Base-by-base conservation (phyloP, 257 asterid genomes). In the Linaria vulgaris region DNA sequence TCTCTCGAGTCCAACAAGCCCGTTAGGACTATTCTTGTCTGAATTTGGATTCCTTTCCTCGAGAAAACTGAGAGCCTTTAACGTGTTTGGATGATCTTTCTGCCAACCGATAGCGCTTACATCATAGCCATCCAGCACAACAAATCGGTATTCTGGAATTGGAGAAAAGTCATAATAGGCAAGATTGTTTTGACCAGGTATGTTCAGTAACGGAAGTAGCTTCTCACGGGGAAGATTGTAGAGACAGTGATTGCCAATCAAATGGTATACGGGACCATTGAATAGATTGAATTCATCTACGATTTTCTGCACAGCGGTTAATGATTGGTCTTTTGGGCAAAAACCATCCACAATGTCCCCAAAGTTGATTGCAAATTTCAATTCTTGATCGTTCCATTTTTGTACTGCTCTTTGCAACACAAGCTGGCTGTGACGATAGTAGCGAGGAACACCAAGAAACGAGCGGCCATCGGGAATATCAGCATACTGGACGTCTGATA, bases 191-290 rank as follows among this genome's bases (percentile, higher is more conserved):
- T 19, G 53, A 13, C 79, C 63, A 10, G 74, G 77, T 70, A 94
- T 85, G 69, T 82, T 82, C 71, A 94, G 60, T 20, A 87, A 24
- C 6, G 96, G 97, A 63, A 87, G 95, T 66, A 94, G 52, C 15
- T 77, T 69, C 46, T 87, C 94, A 13, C 97, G 95, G 51, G 97
- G 95, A 71, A 94, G 95, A 77, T 94, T 94, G 78, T 94, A 94
- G 24, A 94, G 96, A 76, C 97, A 87, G 71, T 94, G 99, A 30
- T 90, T 94, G 23, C 99, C 99, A 49, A 90, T 94, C 94, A 90
- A 81, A 88, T 94, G 97, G 72, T 84, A 81, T 13, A 79, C 87
- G 0, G 94, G 88, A 43, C 99, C 95, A 14, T 73, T 20, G 64
- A 78, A 90, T 31, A n/a, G 56, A 23, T 64, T 59, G 43, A 90